phyloP scores from a whole-genome alignment of 2,329 filamentous ascomycete genomes.

The Alternaria brassicicola region DNA sequence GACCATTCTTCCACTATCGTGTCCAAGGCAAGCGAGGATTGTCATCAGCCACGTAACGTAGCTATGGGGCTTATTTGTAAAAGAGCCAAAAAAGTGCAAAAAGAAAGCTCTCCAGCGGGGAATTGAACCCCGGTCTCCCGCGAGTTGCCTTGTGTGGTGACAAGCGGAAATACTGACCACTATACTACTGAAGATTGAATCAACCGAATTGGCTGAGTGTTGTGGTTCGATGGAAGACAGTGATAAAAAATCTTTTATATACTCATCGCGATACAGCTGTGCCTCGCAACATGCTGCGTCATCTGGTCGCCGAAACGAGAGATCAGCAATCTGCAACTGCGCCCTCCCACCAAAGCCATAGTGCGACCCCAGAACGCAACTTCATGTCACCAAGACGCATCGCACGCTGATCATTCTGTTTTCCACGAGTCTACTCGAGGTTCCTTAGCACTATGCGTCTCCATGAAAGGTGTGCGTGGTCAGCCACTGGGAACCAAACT shows the following conservation, averaged over 20 bases:
- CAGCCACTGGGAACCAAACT: too few species aligned
- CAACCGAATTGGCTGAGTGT: neutral
- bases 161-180: constrained; percentile 30
- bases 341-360: too few species aligned
- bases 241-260: too few species aligned
- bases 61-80: neutral
- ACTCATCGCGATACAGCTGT: too few species aligned
- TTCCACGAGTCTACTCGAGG: too few species aligned
- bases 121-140: constrained; percentile 25
- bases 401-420: too few species aligned
- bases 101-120: constrained; percentile 16
- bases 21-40: neutral
- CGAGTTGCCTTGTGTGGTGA: constrained; percentile 13
- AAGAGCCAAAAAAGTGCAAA: neutral
- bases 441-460: too few species aligned
- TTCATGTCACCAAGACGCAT: neutral
- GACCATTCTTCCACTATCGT: neutral
- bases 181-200: constrained; percentile 21
- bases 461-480: too few species aligned
- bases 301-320: too few species aligned
- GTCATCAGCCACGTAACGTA: neutral
- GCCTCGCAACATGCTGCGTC: too few species aligned
- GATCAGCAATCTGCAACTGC: too few species aligned
- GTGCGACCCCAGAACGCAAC: too few species aligned
- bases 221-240: constrained; percentile 8